A percentile compares a stretch with the other conserved stretches of the same genome.
These are phyloP conservation scores for Fusarium poae DNA, from an alignment of 2,329 filamentous ascomycete genomes.

Conservation along the genomic window DNA sequence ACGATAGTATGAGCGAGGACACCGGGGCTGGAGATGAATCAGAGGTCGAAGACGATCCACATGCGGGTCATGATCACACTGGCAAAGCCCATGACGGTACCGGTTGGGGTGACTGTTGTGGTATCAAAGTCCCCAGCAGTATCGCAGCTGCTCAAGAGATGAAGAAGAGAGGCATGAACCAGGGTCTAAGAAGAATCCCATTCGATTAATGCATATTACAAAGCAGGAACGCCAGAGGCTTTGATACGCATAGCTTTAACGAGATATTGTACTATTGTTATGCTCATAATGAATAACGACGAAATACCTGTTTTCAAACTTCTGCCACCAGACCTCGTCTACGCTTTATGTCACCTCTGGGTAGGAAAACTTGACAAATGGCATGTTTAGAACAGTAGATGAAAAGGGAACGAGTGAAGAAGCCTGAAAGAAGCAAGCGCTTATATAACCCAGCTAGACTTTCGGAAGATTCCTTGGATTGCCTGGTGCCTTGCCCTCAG, in stretches of 20 bases:
- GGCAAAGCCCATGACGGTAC: constrained; percentile 73
- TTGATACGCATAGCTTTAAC: neutral
- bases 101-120: constrained; percentile 96
- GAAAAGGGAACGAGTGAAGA: too few relatives aligned
- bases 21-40: constrained; percentile 64
- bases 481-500: too few relatives aligned
- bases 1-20: constrained; percentile 82
- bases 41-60: constrained; percentile 64
- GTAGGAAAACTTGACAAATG: neutral
- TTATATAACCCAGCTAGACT: too few relatives aligned
- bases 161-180: constrained; percentile 76
- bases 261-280: constrained; percentile 1
- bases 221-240: constrained; percentile 1
- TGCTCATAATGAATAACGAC: constrained; percentile 11
- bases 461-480: too few relatives aligned
- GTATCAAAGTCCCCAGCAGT: constrained; percentile 96
- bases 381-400: neutral
- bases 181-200: constrained; percentile 78
- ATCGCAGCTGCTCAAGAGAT: constrained; percentile 91
- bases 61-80: constrained; percentile 71
- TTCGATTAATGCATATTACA: constrained; percentile 73
- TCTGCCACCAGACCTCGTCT: neutral
- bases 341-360: neutral
- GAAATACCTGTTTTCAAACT: neutral
- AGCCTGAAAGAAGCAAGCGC: too few relatives aligned